Base-by-base conservation (phyloP, 257 asterid species). In the Jaltomata sinuosa region DNA sequence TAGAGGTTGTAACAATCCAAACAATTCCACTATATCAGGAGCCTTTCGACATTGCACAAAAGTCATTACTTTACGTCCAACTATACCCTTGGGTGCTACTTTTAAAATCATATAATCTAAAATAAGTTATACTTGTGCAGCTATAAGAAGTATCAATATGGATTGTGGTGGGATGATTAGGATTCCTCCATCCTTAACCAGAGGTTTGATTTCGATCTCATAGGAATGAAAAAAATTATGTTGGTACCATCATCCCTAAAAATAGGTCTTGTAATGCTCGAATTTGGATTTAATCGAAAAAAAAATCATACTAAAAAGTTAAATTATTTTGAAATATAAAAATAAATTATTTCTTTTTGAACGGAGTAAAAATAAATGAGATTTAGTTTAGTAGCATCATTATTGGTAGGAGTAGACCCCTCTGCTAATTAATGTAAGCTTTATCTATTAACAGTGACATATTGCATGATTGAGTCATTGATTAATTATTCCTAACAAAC, bases 401-500 rank as follows among this genome's bases (percentile, higher is more conserved):
- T n/a, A 38, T 62, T 29, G 45, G 85, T 72, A 16, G 0, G 9
- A 76, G 84, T n/a, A 82, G 79, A 45, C 64, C 79, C 84, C 21
- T 38, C 19, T 62, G 38, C 18, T 15, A 76, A 14, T 74, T 15
- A 47, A 38, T 77, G 8, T 19, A 61, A 34, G 14, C 45, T 82
- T 38, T 82, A 25, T 69, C n/a, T 42, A 83, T 86, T 88, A 38
- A 82, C 82, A 40, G 77, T 83, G 29, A 50, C 89, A n/a, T n/a
- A n/a, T 25, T 69, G 79, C 53, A 92, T 95, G 97, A 95, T 95
- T 93, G 97, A 93, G 90, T 85, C 93, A 92, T 94, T 92, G 97
- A 93, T 95, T 92, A 85, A 88, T 71, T 85, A 83, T 78, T 86
- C 85, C 84, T 80, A 77, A 85, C 85, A 79, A 68, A 81, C 67